phyloP scores from a whole-genome alignment of 2,329 filamentous ascomycete genomes.

The Pseudogymnoascus sp. region DNA sequence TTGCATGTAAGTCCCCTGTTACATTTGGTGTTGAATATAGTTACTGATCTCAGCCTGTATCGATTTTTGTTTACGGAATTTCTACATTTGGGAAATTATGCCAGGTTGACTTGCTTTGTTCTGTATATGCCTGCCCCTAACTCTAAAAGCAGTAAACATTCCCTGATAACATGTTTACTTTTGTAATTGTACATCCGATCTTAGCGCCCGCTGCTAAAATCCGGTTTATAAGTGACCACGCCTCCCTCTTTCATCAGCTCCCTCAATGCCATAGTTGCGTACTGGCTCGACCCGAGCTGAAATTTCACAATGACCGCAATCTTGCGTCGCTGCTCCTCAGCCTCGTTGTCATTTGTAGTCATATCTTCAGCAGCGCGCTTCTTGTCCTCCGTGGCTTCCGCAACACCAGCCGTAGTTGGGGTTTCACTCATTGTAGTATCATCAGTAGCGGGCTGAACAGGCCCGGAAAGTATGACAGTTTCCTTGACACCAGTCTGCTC shows the following conservation, averaged over 20 bases:
- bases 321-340: slow-evolving; percentile 32
- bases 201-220: slow-evolving; percentile 39
- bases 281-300: slow-evolving; percentile 70
- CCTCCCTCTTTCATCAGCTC: slow-evolving; percentile 69
- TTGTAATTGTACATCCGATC: not conserved
- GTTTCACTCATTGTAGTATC: not conserved
- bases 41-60: too few relatives aligned
- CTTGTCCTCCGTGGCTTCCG: not conserved
- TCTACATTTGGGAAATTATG: not conserved
- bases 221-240: slow-evolving; percentile 53
- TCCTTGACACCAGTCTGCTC: slow-evolving; percentile 20
- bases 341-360: not conserved
- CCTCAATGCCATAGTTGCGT: slow-evolving; percentile 75
- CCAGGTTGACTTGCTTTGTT: not conserved
- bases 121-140: not conserved
- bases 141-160: not conserved
- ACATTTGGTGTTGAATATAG: not conserved
- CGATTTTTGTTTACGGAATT: not conserved
- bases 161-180: not conserved
- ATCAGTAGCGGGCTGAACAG: not conserved
- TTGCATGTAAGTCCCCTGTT: not conserved
- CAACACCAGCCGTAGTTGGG: not conserved
- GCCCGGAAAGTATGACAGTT: not conserved
- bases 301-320: slow-evolving; percentile 66
- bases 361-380: slow-evolving; percentile 6